Evolutionary conservation across 352 stramenopile species (phyloP).

Genomic region (Globisporangium rhizosaccharum): DNA sequence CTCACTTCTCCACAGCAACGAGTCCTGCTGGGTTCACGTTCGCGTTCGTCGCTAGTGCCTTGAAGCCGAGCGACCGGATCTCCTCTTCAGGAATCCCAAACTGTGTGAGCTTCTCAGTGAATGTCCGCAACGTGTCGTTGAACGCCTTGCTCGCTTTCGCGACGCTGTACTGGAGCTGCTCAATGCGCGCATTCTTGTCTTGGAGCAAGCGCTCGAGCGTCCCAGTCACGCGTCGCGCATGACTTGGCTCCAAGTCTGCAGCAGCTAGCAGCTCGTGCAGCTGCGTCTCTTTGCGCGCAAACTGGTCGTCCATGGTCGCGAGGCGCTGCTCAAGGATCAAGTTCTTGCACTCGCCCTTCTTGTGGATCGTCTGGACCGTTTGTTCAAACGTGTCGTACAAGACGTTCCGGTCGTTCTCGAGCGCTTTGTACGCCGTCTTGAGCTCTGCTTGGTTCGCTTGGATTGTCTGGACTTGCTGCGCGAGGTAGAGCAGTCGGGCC

Average conservation of each 20-base stretch:
- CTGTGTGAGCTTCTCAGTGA: conserved; percentile 51
- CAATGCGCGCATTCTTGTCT: conserved; percentile 51
- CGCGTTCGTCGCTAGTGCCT: conserved; percentile 37
- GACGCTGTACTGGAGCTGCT: conserved; percentile 55
- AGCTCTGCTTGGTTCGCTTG: conserved; percentile 62
- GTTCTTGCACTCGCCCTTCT: conserved; percentile 90
- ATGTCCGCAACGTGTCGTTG: conserved; percentile 73
- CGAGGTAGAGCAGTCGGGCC: conserved; percentile 72
- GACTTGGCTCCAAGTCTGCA: conserved; percentile 60
- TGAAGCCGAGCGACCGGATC: conserved; percentile 60
- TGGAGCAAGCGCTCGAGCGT: conserved; percentile 62
- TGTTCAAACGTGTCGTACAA: conserved; percentile 91
- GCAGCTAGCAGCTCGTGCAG: conserved; percentile 68
- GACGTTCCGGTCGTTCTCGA: conserved; percentile 82
- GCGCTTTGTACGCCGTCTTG: conserved; percentile 59
- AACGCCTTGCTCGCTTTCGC: conserved; percentile 74
- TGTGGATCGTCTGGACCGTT: conserved; percentile 84
- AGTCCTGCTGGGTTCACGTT: conserved; percentile 72
- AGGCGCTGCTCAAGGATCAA: conserved; percentile 85
- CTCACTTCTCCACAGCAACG: conserved; percentile 37
- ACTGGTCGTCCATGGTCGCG: conserved; percentile 60
- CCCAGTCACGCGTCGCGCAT: conserved; percentile 64
- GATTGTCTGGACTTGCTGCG: conserved; percentile 64
- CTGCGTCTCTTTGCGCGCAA: conserved; percentile 67
- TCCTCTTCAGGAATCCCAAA: conserved; percentile 78